These are phyloP conservation scores for Carallia brachiata DNA, from an alignment of 345 rosid species.

Conservation along the genomic window DNA sequence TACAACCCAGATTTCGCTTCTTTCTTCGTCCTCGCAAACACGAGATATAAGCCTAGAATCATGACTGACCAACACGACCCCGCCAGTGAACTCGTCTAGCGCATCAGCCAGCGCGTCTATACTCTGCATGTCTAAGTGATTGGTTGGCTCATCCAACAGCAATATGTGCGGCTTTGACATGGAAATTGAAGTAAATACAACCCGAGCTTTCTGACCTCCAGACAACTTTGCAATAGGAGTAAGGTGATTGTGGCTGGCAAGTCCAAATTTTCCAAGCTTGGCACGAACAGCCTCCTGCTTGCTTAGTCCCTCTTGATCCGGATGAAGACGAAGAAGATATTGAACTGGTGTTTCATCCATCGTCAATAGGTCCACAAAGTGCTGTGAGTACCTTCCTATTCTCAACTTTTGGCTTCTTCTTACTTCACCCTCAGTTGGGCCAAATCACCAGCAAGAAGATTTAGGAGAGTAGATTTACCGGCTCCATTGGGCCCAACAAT, in stretches of 20 bases:
- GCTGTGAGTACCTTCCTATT: conserved; percentile 94
- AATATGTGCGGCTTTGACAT: conserved; percentile 92
- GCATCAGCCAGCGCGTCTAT: conserved; percentile 95
- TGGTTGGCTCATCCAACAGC: conserved; percentile 89
- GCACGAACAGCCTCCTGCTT: conserved; percentile 97
- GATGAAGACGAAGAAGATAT: conserved; percentile 92
- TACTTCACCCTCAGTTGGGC: conserved; percentile 78
- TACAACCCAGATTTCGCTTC: conserved; percentile 87
- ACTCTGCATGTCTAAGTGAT: conserved; percentile 96
- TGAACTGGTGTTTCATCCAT: conserved; percentile 95
- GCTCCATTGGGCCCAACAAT: conserved; percentile 97
- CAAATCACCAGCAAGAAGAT: conserved; percentile 92
- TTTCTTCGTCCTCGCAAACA: conserved; percentile 86
- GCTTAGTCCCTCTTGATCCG: conserved; percentile 92
- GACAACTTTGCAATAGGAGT: conserved; percentile 84
- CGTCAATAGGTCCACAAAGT: conserved; percentile 82
- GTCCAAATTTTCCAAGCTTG: conserved; percentile 91
- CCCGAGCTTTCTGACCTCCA: conserved; percentile 92
- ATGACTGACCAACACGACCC: conserved; percentile 90
- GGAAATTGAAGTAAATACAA: conserved; percentile 88
- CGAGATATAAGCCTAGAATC: conserved; percentile 88
- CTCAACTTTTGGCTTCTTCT: conserved; percentile 87
- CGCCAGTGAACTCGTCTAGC: conserved; percentile 83
- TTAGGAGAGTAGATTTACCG: conserved; percentile 86
- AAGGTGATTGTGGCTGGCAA: conserved; percentile 85